Evolutionary conservation across 106 monocot genomes (phyloP).

Genomic region (Platanthera guangdongensis): DNA sequence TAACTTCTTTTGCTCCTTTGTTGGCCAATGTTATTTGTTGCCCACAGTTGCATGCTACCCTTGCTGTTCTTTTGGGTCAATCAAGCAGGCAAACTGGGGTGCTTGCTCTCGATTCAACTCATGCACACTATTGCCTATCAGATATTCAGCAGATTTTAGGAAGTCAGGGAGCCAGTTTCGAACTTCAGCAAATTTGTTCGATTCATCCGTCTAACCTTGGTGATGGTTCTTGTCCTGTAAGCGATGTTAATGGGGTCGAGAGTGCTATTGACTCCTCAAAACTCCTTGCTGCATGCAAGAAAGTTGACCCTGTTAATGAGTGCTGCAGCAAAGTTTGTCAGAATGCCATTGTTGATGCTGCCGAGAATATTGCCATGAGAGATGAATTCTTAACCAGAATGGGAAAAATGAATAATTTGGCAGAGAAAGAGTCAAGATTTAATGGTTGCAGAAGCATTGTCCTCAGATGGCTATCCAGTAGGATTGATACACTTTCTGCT

Average conservation of each 20-base stretch:
- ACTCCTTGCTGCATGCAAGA: constrained; percentile 70
- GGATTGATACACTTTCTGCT: constrained; percentile 51
- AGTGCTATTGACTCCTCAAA: constrained; percentile 72
- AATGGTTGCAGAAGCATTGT: constrained; percentile 76
- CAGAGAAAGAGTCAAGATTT: constrained; percentile 26
- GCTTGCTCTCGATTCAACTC: constrained; percentile 62
- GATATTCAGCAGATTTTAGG: constrained; percentile 75
- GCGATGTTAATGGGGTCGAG: constrained; percentile 55
- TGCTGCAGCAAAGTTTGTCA: constrained; percentile 92
- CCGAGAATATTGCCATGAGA: constrained; percentile 45
- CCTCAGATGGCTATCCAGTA: constrained; percentile 88
- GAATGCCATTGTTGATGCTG: constrained; percentile 75
- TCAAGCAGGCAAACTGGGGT: constrained; percentile 63
- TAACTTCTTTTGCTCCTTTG: constrained; percentile 74
- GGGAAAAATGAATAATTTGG: constrained; percentile 12
- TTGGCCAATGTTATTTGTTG: constrained; percentile 97
- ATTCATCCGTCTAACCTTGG: constrained; percentile 58
- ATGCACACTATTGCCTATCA: constrained; percentile 86
- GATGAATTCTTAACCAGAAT: constrained; percentile 41
- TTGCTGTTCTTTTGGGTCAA: constrained; percentile 79
- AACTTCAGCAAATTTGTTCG: constrained; percentile 66
- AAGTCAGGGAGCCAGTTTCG: constrained; percentile 60
- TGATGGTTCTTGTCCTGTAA: constrained; percentile 63
- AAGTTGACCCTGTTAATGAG: constrained; percentile 88
- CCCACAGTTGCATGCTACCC: constrained; percentile 85